A percentile compares a stretch with the other conserved stretches of the same genome.
Evolutionary conservation across 352 stramenopile genomes (phyloP).

Genomic region (Pythium oligandrum): DNA sequence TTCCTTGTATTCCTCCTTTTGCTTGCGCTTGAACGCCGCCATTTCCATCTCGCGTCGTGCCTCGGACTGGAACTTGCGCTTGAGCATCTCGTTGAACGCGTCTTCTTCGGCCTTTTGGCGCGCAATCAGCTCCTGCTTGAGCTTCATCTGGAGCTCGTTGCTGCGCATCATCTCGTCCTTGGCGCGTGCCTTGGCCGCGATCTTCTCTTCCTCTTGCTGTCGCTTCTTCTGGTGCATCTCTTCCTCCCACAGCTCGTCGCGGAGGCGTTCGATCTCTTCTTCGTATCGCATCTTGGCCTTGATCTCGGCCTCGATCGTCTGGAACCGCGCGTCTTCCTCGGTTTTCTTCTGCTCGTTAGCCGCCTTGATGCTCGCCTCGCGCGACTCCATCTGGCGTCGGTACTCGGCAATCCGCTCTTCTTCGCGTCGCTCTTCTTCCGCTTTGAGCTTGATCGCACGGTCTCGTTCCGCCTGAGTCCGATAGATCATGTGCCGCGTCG

Average conservation of each 20-base stretch:
- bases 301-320: constrained; percentile 82
- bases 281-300: constrained; percentile 72
- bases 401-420: constrained; percentile 54
- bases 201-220: constrained; percentile 68
- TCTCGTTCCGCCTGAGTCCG: constrained; percentile 42
- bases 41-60: constrained; percentile 63
- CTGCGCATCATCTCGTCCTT: constrained; percentile 86
- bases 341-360: constrained; percentile 67
- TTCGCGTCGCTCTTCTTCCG: constrained; percentile 28
- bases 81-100: constrained; percentile 65
- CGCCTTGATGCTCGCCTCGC: constrained; percentile 44
- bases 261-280: constrained; percentile 84
- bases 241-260: constrained; percentile 91
- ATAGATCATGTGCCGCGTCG: constrained; percentile 53
- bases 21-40: constrained; percentile 44
- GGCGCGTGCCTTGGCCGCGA: constrained; percentile 52
- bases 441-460: constrained; percentile 13
- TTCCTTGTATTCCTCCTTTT: constrained; percentile 64
- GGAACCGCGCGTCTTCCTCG: constrained; percentile 65
- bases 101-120: constrained; percentile 60
- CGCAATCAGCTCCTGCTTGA: constrained; percentile 52
- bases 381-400: constrained; percentile 34
- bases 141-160: constrained; percentile 65
- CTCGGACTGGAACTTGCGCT: constrained; percentile 56
- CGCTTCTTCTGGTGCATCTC: constrained; percentile 77